Evolutionary conservation across 1,139 yeast species (phyloP).

Genomic region (Magnusiomyces sp.): DNA sequence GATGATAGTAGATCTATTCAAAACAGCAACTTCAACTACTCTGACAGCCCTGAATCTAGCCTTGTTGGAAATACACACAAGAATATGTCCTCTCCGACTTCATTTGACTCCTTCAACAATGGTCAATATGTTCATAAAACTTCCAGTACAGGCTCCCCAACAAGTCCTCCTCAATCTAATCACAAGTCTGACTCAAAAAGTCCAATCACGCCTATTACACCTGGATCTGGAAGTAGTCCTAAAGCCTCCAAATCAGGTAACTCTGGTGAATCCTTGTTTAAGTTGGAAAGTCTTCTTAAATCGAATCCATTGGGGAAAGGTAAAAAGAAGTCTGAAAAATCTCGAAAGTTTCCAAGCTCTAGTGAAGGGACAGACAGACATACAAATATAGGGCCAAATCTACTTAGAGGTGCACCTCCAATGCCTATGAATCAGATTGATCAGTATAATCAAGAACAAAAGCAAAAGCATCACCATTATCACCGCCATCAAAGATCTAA

Average conservation of each 20-base stretch:
- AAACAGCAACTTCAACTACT: not conserved
- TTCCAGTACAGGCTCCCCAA: too few species aligned
- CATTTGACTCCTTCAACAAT: too few species aligned
- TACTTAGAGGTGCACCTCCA: not conserved
- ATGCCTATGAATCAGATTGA: not conserved
- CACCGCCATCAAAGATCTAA: not conserved
- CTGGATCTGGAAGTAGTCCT: not conserved
- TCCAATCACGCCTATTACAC: not conserved
- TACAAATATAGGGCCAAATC: too few species aligned
- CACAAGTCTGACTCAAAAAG: too few species aligned
- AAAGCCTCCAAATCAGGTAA: not conserved
- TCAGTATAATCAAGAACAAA: not conserved
- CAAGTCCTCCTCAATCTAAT: too few species aligned
- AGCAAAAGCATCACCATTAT: not conserved
- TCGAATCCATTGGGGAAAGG: constrained; percentile 14
- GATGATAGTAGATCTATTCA: not conserved
- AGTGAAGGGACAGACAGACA: too few species aligned
- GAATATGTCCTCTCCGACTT: too few species aligned
- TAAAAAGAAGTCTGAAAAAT: constrained; percentile 9
- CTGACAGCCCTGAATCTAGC: too few species aligned
- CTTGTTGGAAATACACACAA: too few species aligned
- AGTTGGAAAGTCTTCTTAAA: constrained; percentile 11
- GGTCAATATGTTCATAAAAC: too few species aligned
- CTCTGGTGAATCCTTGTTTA: constrained; percentile 4
- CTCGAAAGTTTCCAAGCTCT: not conserved